Evolutionary conservation across 306 rosid genomes (phyloP).

Genomic region (Lathyrus aphaca): DNA sequence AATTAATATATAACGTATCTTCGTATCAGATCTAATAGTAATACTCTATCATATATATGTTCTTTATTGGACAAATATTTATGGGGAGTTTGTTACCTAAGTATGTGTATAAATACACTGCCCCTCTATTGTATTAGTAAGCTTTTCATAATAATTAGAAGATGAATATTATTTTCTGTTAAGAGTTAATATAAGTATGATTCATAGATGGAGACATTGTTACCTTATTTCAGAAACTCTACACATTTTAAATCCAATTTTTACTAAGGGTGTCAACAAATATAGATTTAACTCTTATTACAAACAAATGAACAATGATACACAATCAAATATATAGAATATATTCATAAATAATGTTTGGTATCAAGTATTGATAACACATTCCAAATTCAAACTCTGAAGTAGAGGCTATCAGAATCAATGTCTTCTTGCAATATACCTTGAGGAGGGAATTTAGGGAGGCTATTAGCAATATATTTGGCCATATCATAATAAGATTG

Average conservation of each 20-base stretch:
- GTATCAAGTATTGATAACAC: not conserved
- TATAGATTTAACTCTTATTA: not conserved
- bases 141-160: no score
- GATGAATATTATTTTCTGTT: no score
- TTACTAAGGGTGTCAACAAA: not conserved
- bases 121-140: no score
- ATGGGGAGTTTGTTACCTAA: no score
- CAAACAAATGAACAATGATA: conserved; percentile 7
- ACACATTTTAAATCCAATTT: conserved; percentile 3
- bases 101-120: no score
- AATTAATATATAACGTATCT: no score
- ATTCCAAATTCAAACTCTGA: conserved; percentile 53
- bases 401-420: conserved; percentile 46
- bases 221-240: no score
- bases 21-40: no score
- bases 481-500: conserved; percentile 52
- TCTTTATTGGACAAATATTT: no score
- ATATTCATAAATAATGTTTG: not conserved
- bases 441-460: conserved; percentile 65
- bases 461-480: conserved; percentile 48
- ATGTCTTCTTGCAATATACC: conserved; percentile 48
- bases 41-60: no score
- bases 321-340: conserved; percentile 14
- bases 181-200: no score
- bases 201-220: no score